Evolutionary conservation across 1,284 basidiomycete genomes (phyloP).

Genomic region (Laetiporus sulphureus): DNA sequence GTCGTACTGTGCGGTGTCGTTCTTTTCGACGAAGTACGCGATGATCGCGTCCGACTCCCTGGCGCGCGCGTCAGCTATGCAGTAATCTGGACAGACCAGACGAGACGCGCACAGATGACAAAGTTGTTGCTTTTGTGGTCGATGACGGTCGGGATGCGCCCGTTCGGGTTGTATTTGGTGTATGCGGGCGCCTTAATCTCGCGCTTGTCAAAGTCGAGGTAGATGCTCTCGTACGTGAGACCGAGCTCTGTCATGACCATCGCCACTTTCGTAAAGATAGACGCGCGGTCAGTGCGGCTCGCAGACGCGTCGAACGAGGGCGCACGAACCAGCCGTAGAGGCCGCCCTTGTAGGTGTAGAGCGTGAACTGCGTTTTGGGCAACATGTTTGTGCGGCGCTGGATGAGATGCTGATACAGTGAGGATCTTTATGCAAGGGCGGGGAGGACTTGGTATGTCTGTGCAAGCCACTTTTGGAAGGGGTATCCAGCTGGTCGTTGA

Average conservation of each 20-base stretch:
- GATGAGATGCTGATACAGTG: too few relatives aligned
- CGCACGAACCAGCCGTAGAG: too few relatives aligned
- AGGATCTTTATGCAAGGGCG: too few relatives aligned
- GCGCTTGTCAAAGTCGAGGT: slow-evolving; percentile 19
- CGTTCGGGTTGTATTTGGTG: slow-evolving; percentile 7
- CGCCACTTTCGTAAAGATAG: slow-evolving; percentile 25
- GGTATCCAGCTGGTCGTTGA: too few relatives aligned
- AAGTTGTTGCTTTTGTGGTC: slow-evolving; percentile 7
- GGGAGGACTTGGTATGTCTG: too few relatives aligned
- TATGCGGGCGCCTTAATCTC: slow-evolving; percentile 2
- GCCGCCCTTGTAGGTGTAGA: too few relatives aligned
- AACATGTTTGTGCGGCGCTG: too few relatives aligned
- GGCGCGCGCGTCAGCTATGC: slow-evolving; percentile 1
- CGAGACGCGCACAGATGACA: slow-evolving; percentile 5
- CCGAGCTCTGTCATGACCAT: slow-evolving; percentile 25
- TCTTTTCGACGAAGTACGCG: slow-evolving; percentile 21
- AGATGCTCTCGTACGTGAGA: slow-evolving; percentile 25
- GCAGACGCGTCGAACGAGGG: too few relatives aligned
- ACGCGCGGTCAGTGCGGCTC: too few relatives aligned
- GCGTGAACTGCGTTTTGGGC: too few relatives aligned
- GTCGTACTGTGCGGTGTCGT: slow-evolving; percentile 8
- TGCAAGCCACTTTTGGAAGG: too few relatives aligned
- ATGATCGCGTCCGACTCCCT: slow-evolving; percentile 27
- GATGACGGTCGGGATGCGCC: slow-evolving; percentile 7
- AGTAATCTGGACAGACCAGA: neutral